A percentile compares a stretch with the other conserved stretches of the same genome.
These are phyloP conservation scores for Sphagnum contortum DNA, from an alignment of 225 moss, liverwort and hornwort species.

Conservation along the genomic window DNA sequence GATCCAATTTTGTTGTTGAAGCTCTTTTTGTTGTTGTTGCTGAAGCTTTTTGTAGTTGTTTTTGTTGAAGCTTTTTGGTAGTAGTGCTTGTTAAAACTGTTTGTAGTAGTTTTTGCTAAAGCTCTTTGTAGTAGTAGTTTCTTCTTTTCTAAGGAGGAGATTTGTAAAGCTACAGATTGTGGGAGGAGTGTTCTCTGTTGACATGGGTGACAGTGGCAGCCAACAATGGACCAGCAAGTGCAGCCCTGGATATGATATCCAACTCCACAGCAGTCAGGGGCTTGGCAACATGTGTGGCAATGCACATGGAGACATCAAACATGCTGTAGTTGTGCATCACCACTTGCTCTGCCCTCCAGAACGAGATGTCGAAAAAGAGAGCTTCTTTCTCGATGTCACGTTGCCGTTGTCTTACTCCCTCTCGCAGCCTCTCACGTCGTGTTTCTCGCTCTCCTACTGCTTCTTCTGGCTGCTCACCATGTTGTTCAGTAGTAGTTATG, in stretches of 20 bases:
- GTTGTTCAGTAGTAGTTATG: background rate
- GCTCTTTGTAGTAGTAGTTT: too few species aligned
- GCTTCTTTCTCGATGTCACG: constrained; percentile 39
- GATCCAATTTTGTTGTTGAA: too few species aligned
- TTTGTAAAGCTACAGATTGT: constrained; percentile 16
- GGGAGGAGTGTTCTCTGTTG: constrained; percentile 30
- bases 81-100: too few species aligned
- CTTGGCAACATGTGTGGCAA: constrained; percentile 36
- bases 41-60: too few species aligned
- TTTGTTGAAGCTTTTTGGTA: too few species aligned
- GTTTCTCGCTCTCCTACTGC: constrained; percentile 12
- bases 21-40: too few species aligned
- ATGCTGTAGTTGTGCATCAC: constrained; percentile 15
- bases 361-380: constrained; percentile 39
- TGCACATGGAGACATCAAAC: constrained; percentile 48
- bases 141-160: too few species aligned
- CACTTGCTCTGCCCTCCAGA: constrained; percentile 38
- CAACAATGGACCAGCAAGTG: constrained; percentile 38
- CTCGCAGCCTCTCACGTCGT: constrained; percentile 5
- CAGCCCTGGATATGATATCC: constrained; percentile 10
- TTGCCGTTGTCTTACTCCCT: constrained; percentile 26
- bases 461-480: background rate
- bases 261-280: constrained; percentile 18
- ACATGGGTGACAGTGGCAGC: constrained; percentile 17
- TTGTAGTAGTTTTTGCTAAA: too few species aligned